Evolutionary conservation across 139 green algal genomes (phyloP).

Genomic region (Chlamydomonas sp.): DNA sequence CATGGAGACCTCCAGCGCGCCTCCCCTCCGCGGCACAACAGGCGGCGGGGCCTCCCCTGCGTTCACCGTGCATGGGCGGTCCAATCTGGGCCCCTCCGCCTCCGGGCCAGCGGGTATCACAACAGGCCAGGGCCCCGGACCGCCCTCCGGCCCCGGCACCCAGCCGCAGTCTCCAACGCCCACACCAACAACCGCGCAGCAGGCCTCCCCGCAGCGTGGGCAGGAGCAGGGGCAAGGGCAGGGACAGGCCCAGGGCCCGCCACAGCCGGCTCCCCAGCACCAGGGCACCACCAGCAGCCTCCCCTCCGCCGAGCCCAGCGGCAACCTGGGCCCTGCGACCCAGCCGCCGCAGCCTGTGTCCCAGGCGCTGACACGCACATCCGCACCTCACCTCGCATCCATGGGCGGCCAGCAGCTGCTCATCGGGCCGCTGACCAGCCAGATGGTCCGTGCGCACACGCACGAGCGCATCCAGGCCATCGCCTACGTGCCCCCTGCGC

Average conservation of each 20-base stretch:
- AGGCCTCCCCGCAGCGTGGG: too few relatives aligned
- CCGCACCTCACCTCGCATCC: neutral
- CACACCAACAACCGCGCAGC: too few relatives aligned
- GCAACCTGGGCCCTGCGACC: neutral
- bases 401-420: neutral
- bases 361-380: neutral
- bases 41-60: too few relatives aligned
- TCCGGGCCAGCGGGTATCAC: too few relatives aligned
- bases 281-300: neutral
- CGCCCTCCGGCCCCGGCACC: too few relatives aligned
- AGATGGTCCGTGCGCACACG: slow-evolving; percentile 12
- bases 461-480: slow-evolving; percentile 44
- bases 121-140: too few relatives aligned
- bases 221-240: too few relatives aligned
- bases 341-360: neutral
- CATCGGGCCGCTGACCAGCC: neutral
- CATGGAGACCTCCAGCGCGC: too few relatives aligned
- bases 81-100: too few relatives aligned
- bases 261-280: neutral
- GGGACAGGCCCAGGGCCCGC: neutral
- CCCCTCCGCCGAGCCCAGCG: neutral
- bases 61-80: too few relatives aligned
- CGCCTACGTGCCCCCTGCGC: slow-evolving; percentile 17
- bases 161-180: too few relatives aligned
- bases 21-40: too few relatives aligned